Evolutionary conservation across 1,284 basidiomycete genomes (phyloP), one percentile per base, ranked within the genome.

Genomic region (Sanghuangporus weigelae): DNA sequence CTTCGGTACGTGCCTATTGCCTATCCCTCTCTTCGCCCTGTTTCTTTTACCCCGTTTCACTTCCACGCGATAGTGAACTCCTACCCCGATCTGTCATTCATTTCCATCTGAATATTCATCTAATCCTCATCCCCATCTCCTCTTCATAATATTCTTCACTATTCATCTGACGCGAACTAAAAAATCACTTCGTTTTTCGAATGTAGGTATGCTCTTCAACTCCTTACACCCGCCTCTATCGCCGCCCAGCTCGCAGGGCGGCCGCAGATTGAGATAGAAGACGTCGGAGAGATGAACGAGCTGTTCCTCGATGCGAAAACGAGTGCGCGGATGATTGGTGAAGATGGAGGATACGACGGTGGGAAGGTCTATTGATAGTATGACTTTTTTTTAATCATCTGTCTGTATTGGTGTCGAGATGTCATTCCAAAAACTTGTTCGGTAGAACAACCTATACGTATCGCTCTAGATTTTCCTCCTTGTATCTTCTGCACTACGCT

Each of bases 271-370:
- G 84, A 87, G 62, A 77, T 89, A 10, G 90, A 96, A 66, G 96
- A 99, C 73, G 87, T 99, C 57, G 81, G 82, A 23, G 95, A 98
- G 80, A 92, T 95, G 87, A 89, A 89, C 65, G 92, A 95, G 73
- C 81, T 99, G 23, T 99, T 99, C 82, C 79, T 98, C 69, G 96
- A 98, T 74, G 95, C 96, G 7, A 96, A 95, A 73, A 87, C 88
- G 0, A 87, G 85, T 66, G 89, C 89, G 10, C 74, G 75, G 38
- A 79, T 84, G 68, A 87, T 90, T 65, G 70, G 71, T 23, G 65
- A 68, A 16, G 79, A 78, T 51, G 81, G 80, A 3, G 78, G 76
- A 19, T 76, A 74, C 67, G 73, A 76, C 44, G 77, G 78, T 16
- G 69, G 73, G 44, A 65, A 49, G 39, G 19, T 57, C 21, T 40